Conservation (phyloP, 768 basidiomycete genomes). For the Tricholoma flavovirens region DNA sequence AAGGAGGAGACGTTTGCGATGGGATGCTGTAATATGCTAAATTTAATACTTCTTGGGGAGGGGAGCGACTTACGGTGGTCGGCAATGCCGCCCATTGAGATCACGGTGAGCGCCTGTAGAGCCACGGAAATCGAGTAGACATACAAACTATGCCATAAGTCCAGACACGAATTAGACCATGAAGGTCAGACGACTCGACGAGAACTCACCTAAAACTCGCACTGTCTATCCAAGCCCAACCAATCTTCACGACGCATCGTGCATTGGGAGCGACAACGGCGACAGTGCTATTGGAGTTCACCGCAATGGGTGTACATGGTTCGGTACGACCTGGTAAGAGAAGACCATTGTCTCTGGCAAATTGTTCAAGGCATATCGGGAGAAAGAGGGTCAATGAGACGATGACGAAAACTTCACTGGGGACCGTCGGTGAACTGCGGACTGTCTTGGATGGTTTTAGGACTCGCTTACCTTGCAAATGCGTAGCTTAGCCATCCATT, state of each 20-base stretch:
- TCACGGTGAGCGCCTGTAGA: conserved; percentile 88
- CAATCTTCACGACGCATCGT: conserved; percentile 77
- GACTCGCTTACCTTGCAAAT: conserved; percentile 66
- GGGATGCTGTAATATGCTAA: conserved; percentile 34
- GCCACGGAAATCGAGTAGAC: conserved; percentile 85
- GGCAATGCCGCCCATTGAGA: conserved; percentile 89
- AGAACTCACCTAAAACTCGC: conserved; percentile 82
- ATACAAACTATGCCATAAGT: conserved; percentile 56
- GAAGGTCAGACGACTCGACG: too few relatives aligned
- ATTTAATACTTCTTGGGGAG: neutral
- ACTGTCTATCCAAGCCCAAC: conserved; percentile 83
- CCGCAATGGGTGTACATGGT: conserved; percentile 42
- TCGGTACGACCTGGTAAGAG: conserved; percentile 59
- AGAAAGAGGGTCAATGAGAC: conserved; percentile 78
- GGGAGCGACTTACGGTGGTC: conserved; percentile 65
- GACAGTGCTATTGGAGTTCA: conserved; percentile 11
- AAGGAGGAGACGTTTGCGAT: conserved; percentile 75
- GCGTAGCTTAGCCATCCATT: conserved; percentile 82
- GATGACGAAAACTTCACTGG: conserved; percentile 75
- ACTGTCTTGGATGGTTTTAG: neutral
- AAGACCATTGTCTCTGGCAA: conserved; percentile 84
- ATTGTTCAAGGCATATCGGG: conserved; percentile 82
- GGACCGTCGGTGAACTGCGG: neutral
- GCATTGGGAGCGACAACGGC: conserved; percentile 16
- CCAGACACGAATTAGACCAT: neutral